Percentiles rank a stretch among this genome's conserved stretches.
phyloP scores from a whole-genome alignment of 1,139 yeast genomes.

The Geotrichum phurueaensis region DNA sequence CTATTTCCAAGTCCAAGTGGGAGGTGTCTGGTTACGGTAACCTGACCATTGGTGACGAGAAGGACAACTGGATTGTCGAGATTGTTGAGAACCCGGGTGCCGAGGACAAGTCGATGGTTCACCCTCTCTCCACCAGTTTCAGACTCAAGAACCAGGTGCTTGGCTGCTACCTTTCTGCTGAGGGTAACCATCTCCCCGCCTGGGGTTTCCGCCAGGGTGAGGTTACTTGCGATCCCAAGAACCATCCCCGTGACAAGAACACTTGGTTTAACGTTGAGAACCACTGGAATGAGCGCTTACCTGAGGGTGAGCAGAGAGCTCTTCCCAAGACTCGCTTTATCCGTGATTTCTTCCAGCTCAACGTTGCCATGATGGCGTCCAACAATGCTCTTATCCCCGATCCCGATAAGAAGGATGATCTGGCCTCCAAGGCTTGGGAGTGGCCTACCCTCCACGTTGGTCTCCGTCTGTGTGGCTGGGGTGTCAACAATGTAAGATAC shows the following conservation, averaged over 20 bases:
- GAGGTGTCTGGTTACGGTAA: constrained; percentile 97
- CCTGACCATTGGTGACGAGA: constrained; percentile 73
- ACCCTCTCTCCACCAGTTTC: constrained; percentile 82
- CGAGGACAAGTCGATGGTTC: constrained; percentile 57
- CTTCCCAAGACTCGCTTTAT: constrained; percentile 79
- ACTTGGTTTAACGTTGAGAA: constrained; percentile 98
- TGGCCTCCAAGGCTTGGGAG: constrained; percentile 94
- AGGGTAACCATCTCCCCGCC: constrained; percentile 75
- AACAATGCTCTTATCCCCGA: constrained; percentile 96
- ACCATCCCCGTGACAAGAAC: constrained; percentile 79
- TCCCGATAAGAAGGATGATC: constrained; percentile 79
- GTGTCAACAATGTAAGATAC: constrained; percentile 69
- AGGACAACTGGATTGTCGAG: constrained; percentile 93
- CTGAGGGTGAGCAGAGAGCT: constrained; percentile 61
- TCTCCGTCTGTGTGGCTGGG: constrained; percentile 95
- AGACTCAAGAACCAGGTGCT: constrained; percentile 63
- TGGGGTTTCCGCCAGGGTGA: constrained; percentile 99
- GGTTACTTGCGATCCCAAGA: constrained; percentile 73
- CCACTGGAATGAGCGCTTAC: constrained; percentile 69
- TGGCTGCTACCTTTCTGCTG: constrained; percentile 81
- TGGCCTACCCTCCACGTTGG: constrained; percentile 96
- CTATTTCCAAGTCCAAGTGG: constrained; percentile 58
- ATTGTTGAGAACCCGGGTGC: constrained; percentile 68
- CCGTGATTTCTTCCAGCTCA: constrained; percentile 85
- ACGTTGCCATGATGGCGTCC: constrained; percentile 98